phyloP scores from a whole-genome alignment of 495 filamentous ascomycete species.

The Endocarpon pusillum region DNA sequence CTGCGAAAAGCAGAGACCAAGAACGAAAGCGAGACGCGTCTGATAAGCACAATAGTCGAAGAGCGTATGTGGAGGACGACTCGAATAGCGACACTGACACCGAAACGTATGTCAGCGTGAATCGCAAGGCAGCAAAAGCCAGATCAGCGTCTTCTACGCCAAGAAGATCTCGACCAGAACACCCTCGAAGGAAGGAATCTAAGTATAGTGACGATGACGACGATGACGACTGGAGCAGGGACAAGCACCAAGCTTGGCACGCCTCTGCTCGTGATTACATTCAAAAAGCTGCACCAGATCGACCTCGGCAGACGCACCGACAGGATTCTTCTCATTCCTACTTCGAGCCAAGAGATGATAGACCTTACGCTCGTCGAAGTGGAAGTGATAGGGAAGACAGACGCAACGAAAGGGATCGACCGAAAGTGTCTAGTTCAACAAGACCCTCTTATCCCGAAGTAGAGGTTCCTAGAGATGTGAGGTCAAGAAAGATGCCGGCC shows the following conservation, averaged over 20 bases:
- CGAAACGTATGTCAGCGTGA: slow-evolving; percentile 11
- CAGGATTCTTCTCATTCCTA: slow-evolving; percentile 13
- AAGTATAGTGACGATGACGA: slow-evolving; percentile 14
- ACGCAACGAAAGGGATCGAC: neutral
- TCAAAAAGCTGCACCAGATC: too few species aligned
- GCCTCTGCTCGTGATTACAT: slow-evolving; percentile 23
- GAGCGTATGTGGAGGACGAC: slow-evolving; percentile 17
- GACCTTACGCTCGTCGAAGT: slow-evolving; percentile 13
- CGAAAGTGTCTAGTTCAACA: neutral
- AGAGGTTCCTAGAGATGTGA: neutral
- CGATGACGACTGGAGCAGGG: slow-evolving; percentile 11
- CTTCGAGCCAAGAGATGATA: slow-evolving; percentile 18
- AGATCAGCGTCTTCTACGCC: slow-evolving; percentile 3
- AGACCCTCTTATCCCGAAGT: neutral
- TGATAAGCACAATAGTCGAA: slow-evolving; percentile 23
- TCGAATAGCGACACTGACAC: slow-evolving; percentile 16
- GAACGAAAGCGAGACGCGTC: slow-evolving; percentile 30
- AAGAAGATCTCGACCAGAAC: slow-evolving; percentile 7
- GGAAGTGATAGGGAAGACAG: slow-evolving; percentile 1
- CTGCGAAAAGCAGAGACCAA: slow-evolving; percentile 31
- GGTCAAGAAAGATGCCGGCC: too few species aligned
- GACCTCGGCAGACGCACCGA: slow-evolving; percentile 14
- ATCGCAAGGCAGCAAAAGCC: slow-evolving; percentile 6
- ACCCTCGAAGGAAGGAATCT: slow-evolving; percentile 9
- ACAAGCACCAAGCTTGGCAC: slow-evolving; percentile 16